Percentiles rank a stretch among this genome's conserved stretches.
Evolutionary conservation across 2,329 filamentous ascomycete species (phyloP).

Genomic region (Tolypocladium pustulatum): DNA sequence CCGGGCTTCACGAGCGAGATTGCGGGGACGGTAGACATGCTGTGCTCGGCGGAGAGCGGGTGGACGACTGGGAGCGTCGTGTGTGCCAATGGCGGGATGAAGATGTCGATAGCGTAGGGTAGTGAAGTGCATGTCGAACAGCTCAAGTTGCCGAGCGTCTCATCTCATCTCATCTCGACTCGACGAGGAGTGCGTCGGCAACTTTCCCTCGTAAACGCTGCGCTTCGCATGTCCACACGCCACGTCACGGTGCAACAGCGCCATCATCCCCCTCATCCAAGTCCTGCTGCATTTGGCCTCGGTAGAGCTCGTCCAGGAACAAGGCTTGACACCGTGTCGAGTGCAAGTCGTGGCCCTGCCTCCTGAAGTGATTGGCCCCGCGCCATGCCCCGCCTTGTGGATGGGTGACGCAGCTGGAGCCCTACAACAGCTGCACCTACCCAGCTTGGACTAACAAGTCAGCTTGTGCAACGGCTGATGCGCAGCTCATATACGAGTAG

Average conservation of each 20-base stretch:
- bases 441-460: neutral
- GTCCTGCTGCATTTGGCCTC: neutral
- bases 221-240: too few species aligned
- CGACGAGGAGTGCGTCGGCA: neutral
- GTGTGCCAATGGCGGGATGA: slow-evolving; percentile 54
- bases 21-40: slow-evolving; percentile 60
- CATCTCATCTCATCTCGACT: neutral
- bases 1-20: slow-evolving; percentile 40
- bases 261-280: neutral
- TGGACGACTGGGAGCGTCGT: slow-evolving; percentile 64
- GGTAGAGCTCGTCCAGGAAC: neutral
- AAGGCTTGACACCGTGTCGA: neutral
- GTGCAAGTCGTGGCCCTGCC: neutral
- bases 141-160: neutral
- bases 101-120: slow-evolving; percentile 23
- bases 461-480: neutral
- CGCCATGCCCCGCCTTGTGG: neutral
- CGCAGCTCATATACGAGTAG: neutral
- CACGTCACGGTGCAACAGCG: neutral
- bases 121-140: too few species aligned
- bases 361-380: neutral
- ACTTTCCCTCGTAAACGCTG: neutral
- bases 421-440: neutral
- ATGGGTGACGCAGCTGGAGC: neutral
- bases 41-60: slow-evolving; percentile 53